phyloP scores from a whole-genome alignment of 2,329 filamentous ascomycete species.

The Tolypocladium ophioglossoides region DNA sequence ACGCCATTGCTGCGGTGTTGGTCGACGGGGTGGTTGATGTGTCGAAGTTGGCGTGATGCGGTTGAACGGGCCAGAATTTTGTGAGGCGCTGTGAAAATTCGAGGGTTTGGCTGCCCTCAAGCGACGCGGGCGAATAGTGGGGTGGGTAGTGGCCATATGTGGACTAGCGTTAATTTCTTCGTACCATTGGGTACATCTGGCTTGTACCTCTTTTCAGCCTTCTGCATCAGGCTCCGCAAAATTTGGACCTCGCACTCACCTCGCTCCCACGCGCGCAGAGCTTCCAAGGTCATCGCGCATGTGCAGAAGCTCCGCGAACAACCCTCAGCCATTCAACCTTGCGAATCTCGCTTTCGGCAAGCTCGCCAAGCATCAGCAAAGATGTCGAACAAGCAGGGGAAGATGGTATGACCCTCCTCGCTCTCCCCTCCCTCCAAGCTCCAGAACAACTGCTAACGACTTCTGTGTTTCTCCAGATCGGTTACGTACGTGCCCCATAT shows the following conservation, averaged over 20 bases:
- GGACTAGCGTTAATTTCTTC: slow-evolving; percentile 21
- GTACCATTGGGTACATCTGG: slow-evolving; percentile 14
- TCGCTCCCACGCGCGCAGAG: slow-evolving; percentile 34
- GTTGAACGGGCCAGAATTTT: slow-evolving; percentile 20
- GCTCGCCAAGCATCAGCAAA: slow-evolving; percentile 16
- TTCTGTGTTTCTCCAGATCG: slow-evolving; percentile 44
- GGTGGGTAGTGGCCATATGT: neutral
- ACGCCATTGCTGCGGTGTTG: slow-evolving; percentile 33
- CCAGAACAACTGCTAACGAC: slow-evolving; percentile 51
- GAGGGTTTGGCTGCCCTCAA: slow-evolving; percentile 32
- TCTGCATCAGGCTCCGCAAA: slow-evolving; percentile 34
- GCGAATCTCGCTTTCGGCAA: slow-evolving; percentile 11
- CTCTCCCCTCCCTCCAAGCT: slow-evolving; percentile 28
- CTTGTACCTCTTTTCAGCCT: slow-evolving; percentile 24
- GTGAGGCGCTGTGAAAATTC: slow-evolving; percentile 23
- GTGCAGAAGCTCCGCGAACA: slow-evolving; percentile 27
- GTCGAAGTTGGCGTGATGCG: slow-evolving; percentile 19
- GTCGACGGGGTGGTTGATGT: slow-evolving; percentile 24
- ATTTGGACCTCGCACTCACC: slow-evolving; percentile 29
- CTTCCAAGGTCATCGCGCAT: slow-evolving; percentile 29
- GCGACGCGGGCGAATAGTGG: slow-evolving; percentile 15
- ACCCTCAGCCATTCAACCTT: slow-evolving; percentile 32
- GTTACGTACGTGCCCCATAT: slow-evolving; percentile 50
- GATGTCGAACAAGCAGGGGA: slow-evolving; percentile 76
- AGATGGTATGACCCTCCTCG: slow-evolving; percentile 71